Percentiles rank a stretch among this genome's conserved stretches.
phyloP scores from a whole-genome alignment of 306 rosid species.

The Begonia fuchsioides region DNA sequence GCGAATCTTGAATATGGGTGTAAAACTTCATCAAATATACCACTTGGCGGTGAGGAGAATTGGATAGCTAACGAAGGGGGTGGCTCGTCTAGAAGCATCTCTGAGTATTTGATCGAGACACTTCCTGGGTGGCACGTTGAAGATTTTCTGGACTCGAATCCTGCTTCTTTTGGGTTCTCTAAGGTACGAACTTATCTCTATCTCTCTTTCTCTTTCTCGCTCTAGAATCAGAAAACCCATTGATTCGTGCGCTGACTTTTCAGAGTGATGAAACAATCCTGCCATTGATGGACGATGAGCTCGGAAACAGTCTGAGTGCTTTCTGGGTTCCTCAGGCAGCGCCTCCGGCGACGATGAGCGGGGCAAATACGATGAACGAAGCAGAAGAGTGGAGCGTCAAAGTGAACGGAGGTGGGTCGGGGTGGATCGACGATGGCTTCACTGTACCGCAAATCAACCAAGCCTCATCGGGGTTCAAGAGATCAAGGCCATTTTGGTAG shows the following conservation, averaged over 20 bases:
- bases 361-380: conserved; percentile 16
- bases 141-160: conserved; percentile 57
- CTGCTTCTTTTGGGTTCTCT: conserved; percentile 29
- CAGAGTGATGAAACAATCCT: conserved; percentile 27
- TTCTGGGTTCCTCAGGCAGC: conserved; percentile 79
- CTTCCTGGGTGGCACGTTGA: conserved; percentile 95
- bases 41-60: conserved; percentile 3
- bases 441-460: conserved; percentile 74
- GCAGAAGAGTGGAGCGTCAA: conserved; percentile 24
- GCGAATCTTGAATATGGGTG: conserved; percentile 9
- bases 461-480: conserved; percentile 30
- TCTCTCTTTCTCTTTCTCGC: background rate
- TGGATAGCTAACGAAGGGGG: conserved; percentile 1
- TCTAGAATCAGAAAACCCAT: too few relatives aligned
- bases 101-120: conserved; percentile 78
- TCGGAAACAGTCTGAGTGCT: conserved; percentile 18
- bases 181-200: conserved; percentile 25
- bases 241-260: background rate
- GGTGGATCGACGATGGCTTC: conserved; percentile 53
- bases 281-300: conserved; percentile 23
- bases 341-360: conserved; percentile 21
- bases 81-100: conserved; percentile 40
- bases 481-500: conserved; percentile 45
- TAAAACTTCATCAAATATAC: conserved; percentile 15
- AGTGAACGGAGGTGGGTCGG: conserved; percentile 26